Evolutionary conservation across 345 rosid species (phyloP).

Genomic region (Populus pruinosa): DNA sequence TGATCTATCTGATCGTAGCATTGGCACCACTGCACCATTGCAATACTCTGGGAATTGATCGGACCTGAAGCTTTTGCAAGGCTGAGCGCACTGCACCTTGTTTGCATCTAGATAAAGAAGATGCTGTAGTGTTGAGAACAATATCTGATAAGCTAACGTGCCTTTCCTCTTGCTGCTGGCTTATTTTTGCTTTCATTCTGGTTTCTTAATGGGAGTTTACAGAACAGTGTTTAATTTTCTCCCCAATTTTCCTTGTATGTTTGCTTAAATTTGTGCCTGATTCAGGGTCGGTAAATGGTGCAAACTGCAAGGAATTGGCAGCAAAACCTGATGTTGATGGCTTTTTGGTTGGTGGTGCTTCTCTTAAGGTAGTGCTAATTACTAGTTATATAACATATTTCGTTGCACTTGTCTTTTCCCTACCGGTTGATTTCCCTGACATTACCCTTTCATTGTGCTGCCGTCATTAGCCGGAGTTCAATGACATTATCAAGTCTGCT

Average conservation of each 20-base stretch:
- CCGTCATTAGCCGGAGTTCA: slow-evolving; percentile 48
- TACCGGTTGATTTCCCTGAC: not conserved
- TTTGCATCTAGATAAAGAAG: not conserved
- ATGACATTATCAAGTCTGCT: slow-evolving; percentile 55
- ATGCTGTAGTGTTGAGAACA: not conserved
- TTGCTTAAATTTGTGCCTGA: not conserved
- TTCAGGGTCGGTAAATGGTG: slow-evolving; percentile 78
- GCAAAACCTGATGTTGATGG: slow-evolving; percentile 77
- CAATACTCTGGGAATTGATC: not conserved
- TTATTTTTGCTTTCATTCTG: not conserved
- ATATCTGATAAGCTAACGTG: not conserved
- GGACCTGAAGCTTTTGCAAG: not conserved
- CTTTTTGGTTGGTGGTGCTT: slow-evolving; percentile 90
- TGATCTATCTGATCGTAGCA: not conserved
- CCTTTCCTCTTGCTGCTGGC: not conserved
- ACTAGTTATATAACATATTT: not conserved
- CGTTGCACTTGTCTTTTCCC: not conserved
- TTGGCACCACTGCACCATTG: not conserved
- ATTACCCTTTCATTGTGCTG: not conserved
- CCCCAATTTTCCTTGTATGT: not conserved
- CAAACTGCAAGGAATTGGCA: slow-evolving; percentile 79
- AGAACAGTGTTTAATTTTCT: not conserved
- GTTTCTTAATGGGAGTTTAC: not conserved
- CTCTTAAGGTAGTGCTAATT: slow-evolving; percentile 54
- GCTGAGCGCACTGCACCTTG: not conserved